These are phyloP conservation scores for Colletotrichum tabaci DNA, from an alignment of 2,329 filamentous ascomycete species.

Conservation along the genomic window DNA sequence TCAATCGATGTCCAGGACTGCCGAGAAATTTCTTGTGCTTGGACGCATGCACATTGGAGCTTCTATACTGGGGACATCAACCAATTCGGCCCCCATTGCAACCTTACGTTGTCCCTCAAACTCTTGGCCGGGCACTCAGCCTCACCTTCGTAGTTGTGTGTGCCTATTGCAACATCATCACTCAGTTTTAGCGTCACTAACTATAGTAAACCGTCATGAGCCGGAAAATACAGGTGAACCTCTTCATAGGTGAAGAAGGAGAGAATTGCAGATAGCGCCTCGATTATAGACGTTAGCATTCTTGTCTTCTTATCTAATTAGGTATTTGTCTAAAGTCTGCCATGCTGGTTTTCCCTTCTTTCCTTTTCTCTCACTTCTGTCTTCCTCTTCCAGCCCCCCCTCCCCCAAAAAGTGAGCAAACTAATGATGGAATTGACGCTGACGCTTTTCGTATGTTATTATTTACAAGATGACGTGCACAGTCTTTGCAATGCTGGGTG, in stretches of 20 bases:
- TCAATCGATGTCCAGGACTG: background rate
- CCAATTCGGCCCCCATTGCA: background rate
- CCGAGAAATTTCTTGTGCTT: background rate
- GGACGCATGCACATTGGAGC: background rate
- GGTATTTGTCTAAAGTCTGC: background rate
- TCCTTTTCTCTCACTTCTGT: too few relatives aligned
- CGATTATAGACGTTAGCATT: background rate
- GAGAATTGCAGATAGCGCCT: background rate
- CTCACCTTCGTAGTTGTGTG: background rate
- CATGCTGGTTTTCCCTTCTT: background rate
- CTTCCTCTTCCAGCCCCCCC: background rate
- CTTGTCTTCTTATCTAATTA: background rate
- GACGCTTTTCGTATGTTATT: background rate
- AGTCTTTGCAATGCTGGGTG: conserved; percentile 62
- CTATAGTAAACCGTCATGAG: background rate
- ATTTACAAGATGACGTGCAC: conserved; percentile 50
- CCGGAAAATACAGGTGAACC: background rate
- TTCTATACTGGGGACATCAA: background rate
- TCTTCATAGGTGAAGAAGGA: background rate
- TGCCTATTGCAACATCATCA: background rate
- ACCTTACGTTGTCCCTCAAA: background rate
- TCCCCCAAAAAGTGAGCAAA: background rate
- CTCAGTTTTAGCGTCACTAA: background rate
- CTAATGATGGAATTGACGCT: background rate
- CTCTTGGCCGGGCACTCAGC: background rate